These are phyloP conservation scores for Chalaropsis ovoidea DNA, from an alignment of 2,329 filamentous ascomycete species.

Conservation along the genomic window DNA sequence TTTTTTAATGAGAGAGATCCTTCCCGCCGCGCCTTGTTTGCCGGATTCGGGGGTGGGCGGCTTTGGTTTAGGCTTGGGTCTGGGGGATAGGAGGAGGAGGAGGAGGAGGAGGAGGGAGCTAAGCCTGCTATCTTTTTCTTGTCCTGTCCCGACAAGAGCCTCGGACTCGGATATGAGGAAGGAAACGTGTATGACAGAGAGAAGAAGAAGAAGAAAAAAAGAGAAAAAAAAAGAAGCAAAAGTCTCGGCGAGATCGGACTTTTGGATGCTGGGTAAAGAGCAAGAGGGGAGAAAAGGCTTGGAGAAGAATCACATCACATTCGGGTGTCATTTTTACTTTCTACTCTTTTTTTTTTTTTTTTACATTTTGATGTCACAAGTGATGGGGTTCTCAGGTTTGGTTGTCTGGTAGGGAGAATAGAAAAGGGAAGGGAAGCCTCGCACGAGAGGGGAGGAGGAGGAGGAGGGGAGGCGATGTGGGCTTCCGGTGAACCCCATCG, in stretches of 20 bases:
- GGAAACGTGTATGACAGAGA: neutral
- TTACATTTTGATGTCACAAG: neutral
- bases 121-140: slow-evolving; percentile 7
- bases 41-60: neutral
- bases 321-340: neutral
- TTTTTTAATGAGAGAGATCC: slow-evolving; percentile 3
- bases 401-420: too few species aligned
- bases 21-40: slow-evolving; percentile 12
- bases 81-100: too few species aligned
- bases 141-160: neutral
- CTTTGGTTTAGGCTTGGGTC: too few species aligned
- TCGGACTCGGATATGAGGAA: slow-evolving; percentile 10
- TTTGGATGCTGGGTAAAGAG: too few species aligned
- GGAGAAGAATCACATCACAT: neutral
- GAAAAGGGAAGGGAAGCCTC: neutral
- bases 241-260: slow-evolving; percentile 10
- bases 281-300: neutral
- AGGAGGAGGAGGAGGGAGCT: neutral
- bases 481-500: neutral
- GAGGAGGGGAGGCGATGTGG: neutral
- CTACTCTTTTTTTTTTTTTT: too few species aligned
- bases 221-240: neutral
- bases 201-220: neutral
- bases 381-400: neutral
- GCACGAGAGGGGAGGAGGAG: neutral